phyloP scores from a whole-genome alignment of 2,329 filamentous ascomycete species.

The Paramyrothecium sp. region DNA sequence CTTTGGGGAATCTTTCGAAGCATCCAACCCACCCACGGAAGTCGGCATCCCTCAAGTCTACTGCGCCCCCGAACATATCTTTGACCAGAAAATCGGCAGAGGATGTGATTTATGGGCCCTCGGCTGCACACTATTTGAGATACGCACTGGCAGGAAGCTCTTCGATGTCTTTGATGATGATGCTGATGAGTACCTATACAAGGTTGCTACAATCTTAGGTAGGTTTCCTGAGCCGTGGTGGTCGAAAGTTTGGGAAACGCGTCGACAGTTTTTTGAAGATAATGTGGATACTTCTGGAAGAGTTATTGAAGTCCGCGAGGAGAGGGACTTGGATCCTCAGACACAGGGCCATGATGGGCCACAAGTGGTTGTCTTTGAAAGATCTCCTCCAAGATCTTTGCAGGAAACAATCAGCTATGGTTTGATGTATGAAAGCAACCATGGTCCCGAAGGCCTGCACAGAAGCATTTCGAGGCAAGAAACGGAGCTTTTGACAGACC shows the following conservation, averaged over 20 bases:
- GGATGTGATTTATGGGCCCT: slow-evolving; percentile 25
- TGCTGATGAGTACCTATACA: slow-evolving; percentile 17
- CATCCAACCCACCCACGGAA: slow-evolving; percentile 4
- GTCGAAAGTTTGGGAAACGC: slow-evolving; percentile 19
- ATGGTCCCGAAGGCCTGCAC: background rate
- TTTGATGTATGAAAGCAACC: background rate
- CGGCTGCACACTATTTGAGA: slow-evolving; percentile 26
- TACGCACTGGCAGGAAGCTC: slow-evolving; percentile 22
- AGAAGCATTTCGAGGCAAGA: background rate
- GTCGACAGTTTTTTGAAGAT: slow-evolving; percentile 16
- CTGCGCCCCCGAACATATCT: slow-evolving; percentile 19
- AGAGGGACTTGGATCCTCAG: background rate
- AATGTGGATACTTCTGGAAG: slow-evolving; percentile 11
- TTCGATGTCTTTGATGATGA: slow-evolving; percentile 22
- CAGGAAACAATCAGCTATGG: background rate
- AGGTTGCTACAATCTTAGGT: slow-evolving; percentile 19
- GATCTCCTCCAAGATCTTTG: background rate
- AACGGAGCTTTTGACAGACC: background rate
- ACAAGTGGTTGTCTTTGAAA: background rate
- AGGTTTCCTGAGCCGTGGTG: slow-evolving; percentile 27
- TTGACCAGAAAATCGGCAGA: slow-evolving; percentile 16
- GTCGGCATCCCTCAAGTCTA: slow-evolving; percentile 21
- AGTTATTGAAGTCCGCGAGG: slow-evolving; percentile 3
- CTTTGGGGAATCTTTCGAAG: slow-evolving; percentile 11
- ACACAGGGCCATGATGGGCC: background rate